These are phyloP conservation scores for Sporisorium exsertum DNA, from an alignment of 1,284 basidiomycete genomes.

Conservation along the genomic window DNA sequence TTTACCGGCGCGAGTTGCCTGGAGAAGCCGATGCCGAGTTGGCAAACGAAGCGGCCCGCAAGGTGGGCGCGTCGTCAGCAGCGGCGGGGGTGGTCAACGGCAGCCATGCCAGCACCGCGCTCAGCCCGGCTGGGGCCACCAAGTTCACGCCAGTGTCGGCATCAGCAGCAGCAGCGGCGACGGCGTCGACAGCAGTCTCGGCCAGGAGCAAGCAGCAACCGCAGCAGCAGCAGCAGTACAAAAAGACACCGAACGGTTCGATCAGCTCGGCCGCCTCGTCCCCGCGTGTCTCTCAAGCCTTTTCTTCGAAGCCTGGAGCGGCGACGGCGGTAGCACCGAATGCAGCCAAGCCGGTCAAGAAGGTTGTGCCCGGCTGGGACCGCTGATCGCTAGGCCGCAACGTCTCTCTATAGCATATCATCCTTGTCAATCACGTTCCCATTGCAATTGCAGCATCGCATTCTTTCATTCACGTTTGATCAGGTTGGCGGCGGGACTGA, in stretches of 20 bases:
- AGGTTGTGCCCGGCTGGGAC: constrained; percentile 39
- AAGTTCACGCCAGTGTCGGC: constrained; percentile 10
- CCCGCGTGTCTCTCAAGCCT: constrained; percentile 23
- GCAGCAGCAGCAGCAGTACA: constrained; percentile 20
- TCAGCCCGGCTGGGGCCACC: constrained; percentile 3
- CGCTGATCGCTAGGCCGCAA: not conserved
- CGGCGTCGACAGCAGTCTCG: not conserved
- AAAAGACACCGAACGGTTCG: constrained; percentile 14
- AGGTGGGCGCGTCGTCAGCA: not conserved
- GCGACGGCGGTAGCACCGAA: not conserved
- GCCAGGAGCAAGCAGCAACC: constrained; percentile 19
- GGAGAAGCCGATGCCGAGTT: constrained; percentile 22
- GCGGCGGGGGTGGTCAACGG: constrained; percentile 14
- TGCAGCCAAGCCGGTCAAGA: constrained; percentile 13
- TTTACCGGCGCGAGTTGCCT: constrained; percentile 75
- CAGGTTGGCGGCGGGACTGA: not conserved
- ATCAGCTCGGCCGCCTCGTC: constrained; percentile 28
- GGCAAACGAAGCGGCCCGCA: constrained; percentile 2
- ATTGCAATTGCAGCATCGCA: constrained; percentile 36
- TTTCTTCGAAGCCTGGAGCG: constrained; percentile 17
- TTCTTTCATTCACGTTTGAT: not conserved
- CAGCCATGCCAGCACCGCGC: constrained; percentile 5
- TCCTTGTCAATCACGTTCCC: not conserved
- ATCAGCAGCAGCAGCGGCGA: not conserved
- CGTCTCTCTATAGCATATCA: not conserved